A percentile compares a stretch with the other conserved stretches of the same genome.
These are phyloP conservation scores for Hericium erinaceus DNA, from an alignment of 768 basidiomycete species.

Conservation along the genomic window DNA sequence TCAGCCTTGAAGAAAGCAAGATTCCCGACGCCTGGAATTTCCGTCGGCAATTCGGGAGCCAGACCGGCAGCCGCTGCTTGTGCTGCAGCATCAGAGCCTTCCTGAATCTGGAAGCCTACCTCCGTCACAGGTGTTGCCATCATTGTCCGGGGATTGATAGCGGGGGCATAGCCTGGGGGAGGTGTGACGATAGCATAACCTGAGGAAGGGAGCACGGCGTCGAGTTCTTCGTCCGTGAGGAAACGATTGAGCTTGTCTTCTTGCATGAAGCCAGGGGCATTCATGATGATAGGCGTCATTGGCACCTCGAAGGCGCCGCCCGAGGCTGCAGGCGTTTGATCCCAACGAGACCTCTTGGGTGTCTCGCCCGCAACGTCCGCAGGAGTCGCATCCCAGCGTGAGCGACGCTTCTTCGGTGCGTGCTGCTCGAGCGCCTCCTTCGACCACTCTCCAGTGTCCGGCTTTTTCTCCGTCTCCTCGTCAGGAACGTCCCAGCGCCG, in stretches of 20 bases:
- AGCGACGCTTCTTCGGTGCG: constrained; percentile 84
- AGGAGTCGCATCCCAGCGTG: constrained; percentile 93
- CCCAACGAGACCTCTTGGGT: constrained; percentile 93
- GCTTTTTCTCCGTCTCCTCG: constrained; percentile 41
- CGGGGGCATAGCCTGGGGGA: constrained; percentile 86
- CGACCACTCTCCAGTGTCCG: constrained; percentile 59
- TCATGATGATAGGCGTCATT: constrained; percentile 81
- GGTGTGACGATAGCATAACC: constrained; percentile 92
- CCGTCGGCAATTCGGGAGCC: constrained; percentile 88
- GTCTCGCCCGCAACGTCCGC: constrained; percentile 61
- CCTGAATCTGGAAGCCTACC: constrained; percentile 90
- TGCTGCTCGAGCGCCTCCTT: constrained; percentile 66
- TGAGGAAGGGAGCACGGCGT: constrained; percentile 72
- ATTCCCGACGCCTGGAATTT: constrained; percentile 95
- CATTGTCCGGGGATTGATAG: constrained; percentile 48
- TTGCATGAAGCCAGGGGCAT: constrained; percentile 71
- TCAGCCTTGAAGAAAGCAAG: constrained; percentile 98
- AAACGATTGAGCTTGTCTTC: constrained; percentile 97
- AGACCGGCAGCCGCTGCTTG: constrained; percentile 86
- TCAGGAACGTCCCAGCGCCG: constrained; percentile 71
- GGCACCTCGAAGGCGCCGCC: constrained; percentile 40
- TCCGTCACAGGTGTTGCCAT: constrained; percentile 39
- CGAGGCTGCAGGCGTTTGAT: constrained; percentile 75
- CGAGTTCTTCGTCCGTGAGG: constrained; percentile 91
- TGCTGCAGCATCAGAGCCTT: constrained; percentile 85